Evolutionary conservation across 1,139 yeast species (phyloP).

Genomic region (Yamadazyma triangularis): DNA sequence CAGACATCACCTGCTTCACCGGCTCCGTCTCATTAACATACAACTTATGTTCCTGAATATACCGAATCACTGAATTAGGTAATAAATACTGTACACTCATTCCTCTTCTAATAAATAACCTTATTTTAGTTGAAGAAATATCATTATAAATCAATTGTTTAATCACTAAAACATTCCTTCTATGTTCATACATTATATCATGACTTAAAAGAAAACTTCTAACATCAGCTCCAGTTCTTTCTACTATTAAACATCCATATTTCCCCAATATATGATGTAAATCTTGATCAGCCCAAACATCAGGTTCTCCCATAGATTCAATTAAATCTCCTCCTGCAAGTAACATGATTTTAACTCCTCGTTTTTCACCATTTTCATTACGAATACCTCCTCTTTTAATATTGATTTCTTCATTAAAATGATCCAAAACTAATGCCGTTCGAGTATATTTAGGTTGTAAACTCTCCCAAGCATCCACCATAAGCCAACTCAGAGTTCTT

Average conservation of each 20-base stretch:
- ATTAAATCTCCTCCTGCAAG: conserved; percentile 97
- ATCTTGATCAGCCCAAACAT: conserved; percentile 97
- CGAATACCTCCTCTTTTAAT: conserved; percentile 83
- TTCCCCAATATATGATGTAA: conserved; percentile 91
- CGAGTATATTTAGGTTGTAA: conserved; percentile 87
- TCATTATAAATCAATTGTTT: conserved; percentile 95
- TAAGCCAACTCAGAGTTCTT: conserved; percentile 92
- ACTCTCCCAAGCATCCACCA: conserved; percentile 99
- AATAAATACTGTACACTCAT: conserved; percentile 94
- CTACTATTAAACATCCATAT: conserved; percentile 94
- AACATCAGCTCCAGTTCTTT: conserved; percentile 95
- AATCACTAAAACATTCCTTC: conserved; percentile 88
- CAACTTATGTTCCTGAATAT: conserved; percentile 86
- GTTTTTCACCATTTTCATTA: conserved; percentile 65
- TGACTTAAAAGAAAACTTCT: conserved; percentile 86
- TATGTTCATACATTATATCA: conserved; percentile 95
- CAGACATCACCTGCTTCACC: conserved; percentile 81
- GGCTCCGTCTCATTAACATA: conserved; percentile 88
- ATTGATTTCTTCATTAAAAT: conserved; percentile 92
- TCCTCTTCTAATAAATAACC: conserved; percentile 86
- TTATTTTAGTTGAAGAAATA: conserved; percentile 89
- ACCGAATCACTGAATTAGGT: conserved; percentile 92
- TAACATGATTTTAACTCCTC: conserved; percentile 92
- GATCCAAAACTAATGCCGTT: conserved; percentile 94
- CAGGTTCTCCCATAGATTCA: conserved; percentile 99